Base-by-base conservation (phyloP, 305 asterid species). In the Fraxinus latifolia region DNA sequence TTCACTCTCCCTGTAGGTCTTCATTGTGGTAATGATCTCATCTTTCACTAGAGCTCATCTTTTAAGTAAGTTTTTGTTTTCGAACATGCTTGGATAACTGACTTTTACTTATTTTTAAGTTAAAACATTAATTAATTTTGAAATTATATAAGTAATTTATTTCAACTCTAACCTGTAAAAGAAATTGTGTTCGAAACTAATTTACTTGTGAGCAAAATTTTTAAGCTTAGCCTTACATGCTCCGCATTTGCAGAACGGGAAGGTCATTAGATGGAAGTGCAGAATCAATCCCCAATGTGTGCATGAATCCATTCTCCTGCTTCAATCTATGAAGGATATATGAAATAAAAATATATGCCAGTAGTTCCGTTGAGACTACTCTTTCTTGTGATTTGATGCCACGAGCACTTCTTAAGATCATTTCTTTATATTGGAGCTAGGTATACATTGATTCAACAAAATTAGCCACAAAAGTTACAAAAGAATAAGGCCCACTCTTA, bases 1-100 rank as follows among this genome's bases (percentile, higher is more conserved):
- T 88, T 31, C 88, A 84, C 83, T 85, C 78, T 82, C 77, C 77
- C 39, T 67, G 71, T 85, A 87, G 93, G 81, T 95, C 98, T 65
- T 91, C 86, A 17, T 86, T 96, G 85, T 94, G 97, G 97, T 93
- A 93, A 87, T 75, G 37, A 17, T 79, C 82, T 76, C 78, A 15
- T 36, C 83, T 42, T 50, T 32, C 39, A 71, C 36, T 50, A 6
- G 31, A 7, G 9, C 9, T 39, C 15, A 6, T 55, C 67, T 23
- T 65, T 27, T 23, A 62, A 23, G 71, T 62, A 25, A 23, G 36
- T 65, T 65, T 55, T 58, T 58, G 67, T 55, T 55, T 5, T 17
- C 4, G 29, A 58, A 5, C 27, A 27, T 23, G 2, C 31, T 9
- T 65, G n/a, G 17, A 25, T 65, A 65, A 65, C 7, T 9, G n/a